A percentile compares a stretch with the other conserved stretches of the same genome.
These are phyloP conservation scores for Eucalyptus paniculata DNA, from an alignment of 345 rosid genomes.

Conservation along the genomic window DNA sequence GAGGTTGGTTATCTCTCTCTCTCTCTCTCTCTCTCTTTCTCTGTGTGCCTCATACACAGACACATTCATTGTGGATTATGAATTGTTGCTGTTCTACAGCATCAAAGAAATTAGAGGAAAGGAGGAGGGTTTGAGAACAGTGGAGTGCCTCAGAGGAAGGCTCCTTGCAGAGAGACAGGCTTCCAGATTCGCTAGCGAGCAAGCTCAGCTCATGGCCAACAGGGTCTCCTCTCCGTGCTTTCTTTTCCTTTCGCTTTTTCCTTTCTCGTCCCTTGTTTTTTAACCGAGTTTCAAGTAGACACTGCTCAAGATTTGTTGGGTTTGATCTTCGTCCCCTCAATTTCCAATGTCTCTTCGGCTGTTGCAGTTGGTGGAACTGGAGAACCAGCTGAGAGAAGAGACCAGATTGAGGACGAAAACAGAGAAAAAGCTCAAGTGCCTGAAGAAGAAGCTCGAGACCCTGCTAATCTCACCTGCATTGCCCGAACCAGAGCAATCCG, in stretches of 20 bases:
- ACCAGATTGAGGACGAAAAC: conserved; percentile 44
- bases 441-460: conserved; percentile 51
- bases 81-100: not conserved
- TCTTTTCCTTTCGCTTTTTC: not conserved
- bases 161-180: conserved; percentile 80
- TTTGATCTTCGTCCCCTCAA: not conserved
- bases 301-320: not conserved
- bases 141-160: conserved; percentile 75
- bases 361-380: conserved; percentile 45
- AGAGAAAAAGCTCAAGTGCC: conserved; percentile 46
- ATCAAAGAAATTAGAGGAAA: not conserved
- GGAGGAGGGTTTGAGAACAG: conserved; percentile 23
- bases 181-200: conserved; percentile 53
- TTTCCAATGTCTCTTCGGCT: not conserved
- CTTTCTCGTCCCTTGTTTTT: not conserved
- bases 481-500: conserved; percentile 20
- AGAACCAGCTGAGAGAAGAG: conserved; percentile 56
- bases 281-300: not conserved
- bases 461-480: conserved; percentile 14
- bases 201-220: conserved; percentile 34
- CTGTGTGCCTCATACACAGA: not conserved
- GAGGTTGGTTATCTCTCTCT: not conserved
- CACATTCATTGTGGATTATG: not conserved
- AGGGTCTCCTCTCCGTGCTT: conserved; percentile 27
- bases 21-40: not conserved